These are phyloP conservation scores for Eustoma russellianum DNA, from an alignment of 257 asterid species.

Conservation along the genomic window DNA sequence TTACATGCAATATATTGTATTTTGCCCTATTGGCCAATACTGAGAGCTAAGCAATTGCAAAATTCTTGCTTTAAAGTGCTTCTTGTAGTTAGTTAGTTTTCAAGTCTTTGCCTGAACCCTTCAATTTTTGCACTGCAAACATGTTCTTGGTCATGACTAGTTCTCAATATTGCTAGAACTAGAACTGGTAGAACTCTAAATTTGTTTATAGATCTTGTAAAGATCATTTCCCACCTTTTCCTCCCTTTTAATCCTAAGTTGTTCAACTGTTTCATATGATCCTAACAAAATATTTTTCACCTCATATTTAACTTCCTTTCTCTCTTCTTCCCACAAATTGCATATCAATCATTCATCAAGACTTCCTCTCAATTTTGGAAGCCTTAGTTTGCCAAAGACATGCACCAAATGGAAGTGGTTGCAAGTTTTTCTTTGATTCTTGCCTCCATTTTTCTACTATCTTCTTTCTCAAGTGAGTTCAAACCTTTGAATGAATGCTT, in stretches of 20 bases:
- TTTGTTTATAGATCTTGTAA: background rate
- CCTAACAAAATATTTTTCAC: background rate
- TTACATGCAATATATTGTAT: too few species aligned
- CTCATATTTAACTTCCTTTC: background rate
- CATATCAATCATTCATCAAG: background rate
- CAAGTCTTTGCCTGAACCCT: too few species aligned
- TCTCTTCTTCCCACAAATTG: background rate
- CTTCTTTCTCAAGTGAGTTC: constrained; percentile 37
- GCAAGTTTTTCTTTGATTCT: constrained; percentile 14
- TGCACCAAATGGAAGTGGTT: constrained; percentile 14
- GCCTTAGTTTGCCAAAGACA: background rate
- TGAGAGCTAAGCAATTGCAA: too few species aligned
- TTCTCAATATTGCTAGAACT: too few species aligned
- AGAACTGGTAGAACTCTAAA: too few species aligned
- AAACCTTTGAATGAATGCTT: too few species aligned
- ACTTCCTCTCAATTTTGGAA: background rate
- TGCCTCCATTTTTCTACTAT: constrained; percentile 25
- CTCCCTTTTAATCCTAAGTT: background rate
- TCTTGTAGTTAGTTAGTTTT: too few species aligned
- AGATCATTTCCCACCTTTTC: background rate
- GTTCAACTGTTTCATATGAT: constrained; percentile 8
- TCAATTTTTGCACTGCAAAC: too few species aligned
- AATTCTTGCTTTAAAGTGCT: too few species aligned
- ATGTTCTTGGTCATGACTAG: too few species aligned
- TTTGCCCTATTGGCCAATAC: too few species aligned